These are phyloP conservation scores for Metschnikowia sp. DNA, from an alignment of 805 yeast genomes.

Conservation along the genomic window DNA sequence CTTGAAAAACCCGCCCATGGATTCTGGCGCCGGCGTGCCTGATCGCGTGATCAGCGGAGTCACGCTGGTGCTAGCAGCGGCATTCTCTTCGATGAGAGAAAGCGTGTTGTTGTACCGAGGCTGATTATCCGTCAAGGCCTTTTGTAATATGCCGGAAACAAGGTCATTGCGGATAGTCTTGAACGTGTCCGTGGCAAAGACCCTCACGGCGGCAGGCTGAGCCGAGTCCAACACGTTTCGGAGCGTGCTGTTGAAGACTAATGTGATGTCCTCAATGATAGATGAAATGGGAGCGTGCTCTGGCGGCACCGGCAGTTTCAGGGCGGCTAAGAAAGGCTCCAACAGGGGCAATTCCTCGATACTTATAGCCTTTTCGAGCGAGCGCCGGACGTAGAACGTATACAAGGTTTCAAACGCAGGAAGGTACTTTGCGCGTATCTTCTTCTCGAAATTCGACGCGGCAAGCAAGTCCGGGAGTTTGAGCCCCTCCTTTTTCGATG, in stretches of 20 bases:
- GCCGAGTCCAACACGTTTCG: constrained; percentile 71
- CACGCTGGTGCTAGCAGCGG: constrained; percentile 12
- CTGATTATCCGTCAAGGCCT: constrained; percentile 34
- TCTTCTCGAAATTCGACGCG: constrained; percentile 52
- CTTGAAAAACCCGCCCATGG: constrained; percentile 36
- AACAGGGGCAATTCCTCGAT: constrained; percentile 70
- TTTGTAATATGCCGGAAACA: constrained; percentile 46
- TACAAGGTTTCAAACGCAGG: constrained; percentile 65
- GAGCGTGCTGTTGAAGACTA: constrained; percentile 66
- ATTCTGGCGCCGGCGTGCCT: constrained; percentile 34
- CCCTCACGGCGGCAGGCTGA: constrained; percentile 51
- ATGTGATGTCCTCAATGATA: constrained; percentile 78
- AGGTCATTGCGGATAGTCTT: constrained; percentile 64
- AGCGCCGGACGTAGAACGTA: constrained; percentile 66
- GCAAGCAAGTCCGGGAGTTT: constrained; percentile 51
- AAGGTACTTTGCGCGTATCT: constrained; percentile 48
- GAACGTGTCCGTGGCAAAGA: constrained; percentile 52
- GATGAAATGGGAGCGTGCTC: constrained; percentile 73
- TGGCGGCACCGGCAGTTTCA: constrained; percentile 29
- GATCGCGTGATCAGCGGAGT: constrained; percentile 28
- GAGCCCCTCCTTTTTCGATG: constrained; percentile 20
- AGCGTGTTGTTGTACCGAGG: constrained; percentile 39
- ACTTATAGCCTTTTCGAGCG: constrained; percentile 76
- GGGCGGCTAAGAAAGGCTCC: constrained; percentile 35
- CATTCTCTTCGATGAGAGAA: constrained; percentile 4